Base-by-base conservation (phyloP, 495 filamentous ascomycete species). In the Xylaria curta region DNA sequence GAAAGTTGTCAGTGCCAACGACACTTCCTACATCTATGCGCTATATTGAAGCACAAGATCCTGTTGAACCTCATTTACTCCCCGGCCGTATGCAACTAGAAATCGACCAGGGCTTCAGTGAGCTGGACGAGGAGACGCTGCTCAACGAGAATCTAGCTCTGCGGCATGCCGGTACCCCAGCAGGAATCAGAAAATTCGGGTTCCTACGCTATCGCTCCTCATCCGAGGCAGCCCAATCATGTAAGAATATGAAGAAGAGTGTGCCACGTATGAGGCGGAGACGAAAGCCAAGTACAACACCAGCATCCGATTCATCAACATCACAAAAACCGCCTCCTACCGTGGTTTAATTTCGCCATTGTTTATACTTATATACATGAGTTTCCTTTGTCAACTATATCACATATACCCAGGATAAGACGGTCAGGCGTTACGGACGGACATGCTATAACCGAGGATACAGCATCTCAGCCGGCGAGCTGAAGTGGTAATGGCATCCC, bases 201-300 rank as follows among this genome's bases (percentile, higher is more conserved):
- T 74, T 80, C 56, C 73, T 84, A 5, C 78, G 76, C 33, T 85
- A 82, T 56, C 79, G 81, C 49, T 75, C 82, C 24, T 82, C 83
- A 0, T 59, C 78, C 9, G 83, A 85, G 56, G 82, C 79, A 19
- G 84, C 82, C 26, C 64, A 81, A 63, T 73, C 79, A 38, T 85
- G 82, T 60, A 79, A 78, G 47, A 83, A 83, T 42, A 80, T 85
- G 73, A 81, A 81, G 53, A 79, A 76, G 72, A 83, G 70, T 53
- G 75, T 78, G 47, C 82, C 82, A 38, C 76, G 83, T 51, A 84
- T 85, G 84, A 80, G 84, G 2, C 80, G 75, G 71, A 80, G 83
- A 61, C 75, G 75, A 24, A 80, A 75, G 66, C 31, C 65, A 26
- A 67, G 69, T 28, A 44, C 65, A 33, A 62, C 75, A 46, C 66